Percentiles rank a stretch among this genome's conserved stretches.
Evolutionary conservation across 2,329 filamentous ascomycete genomes (phyloP).

Genomic region (Juglanconis oblonga): DNA sequence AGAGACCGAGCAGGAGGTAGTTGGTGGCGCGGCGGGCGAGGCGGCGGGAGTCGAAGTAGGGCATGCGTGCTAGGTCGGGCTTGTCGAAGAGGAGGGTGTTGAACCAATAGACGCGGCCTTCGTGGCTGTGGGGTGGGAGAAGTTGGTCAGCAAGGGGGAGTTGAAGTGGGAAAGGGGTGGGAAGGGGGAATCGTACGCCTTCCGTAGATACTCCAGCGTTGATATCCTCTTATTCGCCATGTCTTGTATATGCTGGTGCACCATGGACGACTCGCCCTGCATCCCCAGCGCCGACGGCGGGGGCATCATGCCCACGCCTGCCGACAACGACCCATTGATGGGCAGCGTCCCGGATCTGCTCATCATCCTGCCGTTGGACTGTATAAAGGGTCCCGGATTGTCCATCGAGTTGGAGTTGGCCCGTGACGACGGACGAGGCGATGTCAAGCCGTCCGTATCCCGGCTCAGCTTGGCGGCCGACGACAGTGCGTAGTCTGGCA

Average conservation of each 20-base stretch:
- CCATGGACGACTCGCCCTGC: constrained; percentile 45
- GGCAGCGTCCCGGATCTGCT: constrained; percentile 38
- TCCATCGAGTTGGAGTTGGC: background rate
- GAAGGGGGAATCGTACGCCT: constrained; percentile 62
- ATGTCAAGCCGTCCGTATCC: constrained; percentile 1
- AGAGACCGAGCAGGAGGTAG: constrained; percentile 88
- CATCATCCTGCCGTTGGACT: constrained; percentile 40
- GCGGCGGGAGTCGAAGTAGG: constrained; percentile 81
- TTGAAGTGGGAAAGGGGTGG: background rate
- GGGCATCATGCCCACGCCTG: constrained; percentile 24
- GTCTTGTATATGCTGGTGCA: constrained; percentile 71
- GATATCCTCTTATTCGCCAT: constrained; percentile 89
- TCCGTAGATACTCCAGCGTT: constrained; percentile 87
- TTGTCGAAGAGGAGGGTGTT: constrained; percentile 93
- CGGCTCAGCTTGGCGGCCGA: constrained; percentile 33
- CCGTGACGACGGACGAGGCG: background rate
- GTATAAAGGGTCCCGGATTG: constrained; percentile 17
- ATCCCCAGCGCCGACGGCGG: constrained; percentile 25
- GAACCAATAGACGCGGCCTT: constrained; percentile 96
- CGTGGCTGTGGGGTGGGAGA: constrained; percentile 60
- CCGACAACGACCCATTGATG: constrained; percentile 23
- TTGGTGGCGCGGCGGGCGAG: constrained; percentile 88
- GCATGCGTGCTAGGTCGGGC: constrained; percentile 73
- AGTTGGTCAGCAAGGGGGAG: background rate
- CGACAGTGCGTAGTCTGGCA: constrained; percentile 51